phyloP scores from a whole-genome alignment of 257 asterid genomes.

The Ophiorrhiza pumila region DNA sequence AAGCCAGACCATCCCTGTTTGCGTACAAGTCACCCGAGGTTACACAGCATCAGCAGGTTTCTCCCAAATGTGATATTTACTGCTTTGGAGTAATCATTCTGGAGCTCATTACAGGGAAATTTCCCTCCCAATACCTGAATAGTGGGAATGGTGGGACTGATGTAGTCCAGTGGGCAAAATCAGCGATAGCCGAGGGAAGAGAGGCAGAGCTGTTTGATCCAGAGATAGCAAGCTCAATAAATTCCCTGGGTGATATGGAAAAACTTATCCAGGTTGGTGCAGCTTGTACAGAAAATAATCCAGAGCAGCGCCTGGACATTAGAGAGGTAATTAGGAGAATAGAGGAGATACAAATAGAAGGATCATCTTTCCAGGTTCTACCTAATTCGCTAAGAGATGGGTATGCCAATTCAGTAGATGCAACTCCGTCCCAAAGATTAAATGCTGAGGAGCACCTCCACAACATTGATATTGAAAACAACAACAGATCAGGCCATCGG shows the following conservation, averaged over 20 bases:
- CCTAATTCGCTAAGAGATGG: conserved; percentile 29
- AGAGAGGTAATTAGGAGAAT: conserved; percentile 53
- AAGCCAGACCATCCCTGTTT: conserved; percentile 45
- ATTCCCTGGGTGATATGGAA: conserved; percentile 31
- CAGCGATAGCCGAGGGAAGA: conserved; percentile 49
- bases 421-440: conserved; percentile 6
- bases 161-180: conserved; percentile 52
- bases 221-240: conserved; percentile 23
- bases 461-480: neutral
- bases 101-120: conserved; percentile 70
- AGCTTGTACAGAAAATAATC: conserved; percentile 54
- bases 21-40: conserved; percentile 81
- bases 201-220: conserved; percentile 50
- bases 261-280: conserved; percentile 49
- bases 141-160: conserved; percentile 62
- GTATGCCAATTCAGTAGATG: conserved; percentile 18
- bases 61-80: conserved; percentile 67
- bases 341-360: conserved; percentile 31
- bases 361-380: conserved; percentile 19
- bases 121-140: conserved; percentile 43
- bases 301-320: conserved; percentile 46
- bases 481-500: neutral
- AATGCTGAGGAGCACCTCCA: neutral
- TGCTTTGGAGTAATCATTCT: conserved; percentile 72
- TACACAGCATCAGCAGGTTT: conserved; percentile 25